Base-by-base conservation (phyloP, 805 yeast species). In the Yarrowia sp. region DNA sequence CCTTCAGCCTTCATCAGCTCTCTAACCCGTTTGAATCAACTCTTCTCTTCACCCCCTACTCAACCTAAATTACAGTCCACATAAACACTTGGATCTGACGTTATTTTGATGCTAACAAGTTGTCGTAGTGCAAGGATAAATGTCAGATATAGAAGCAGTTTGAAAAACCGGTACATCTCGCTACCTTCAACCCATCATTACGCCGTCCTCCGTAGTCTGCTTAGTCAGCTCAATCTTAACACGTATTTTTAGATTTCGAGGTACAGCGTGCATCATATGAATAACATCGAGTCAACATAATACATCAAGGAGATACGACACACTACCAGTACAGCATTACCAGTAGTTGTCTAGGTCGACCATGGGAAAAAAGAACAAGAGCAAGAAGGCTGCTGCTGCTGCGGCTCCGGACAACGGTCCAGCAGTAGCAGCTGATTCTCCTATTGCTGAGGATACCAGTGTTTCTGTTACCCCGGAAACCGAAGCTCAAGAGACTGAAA, bases 371-470 rank as follows among this genome's bases (percentile, higher is more conserved):
- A 39, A 71, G 68, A 46, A 70, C 67, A 66, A 53, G 36, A 47
- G 50, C 58, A 17, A 33, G 42, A 69, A 67, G 68, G 52, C 52
- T 10, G 38, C 36, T 36, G 38, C 39, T 24, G 38, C 44, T 12
- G 46, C 43, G 14, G 40, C 33, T 33, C 24, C 55, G 3, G 40
- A 12, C 9, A 12, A 6, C 20, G 24, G 9, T 6, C 10, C 47
- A 9, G 36, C 7, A 1, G 85, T 68, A 80, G 91, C 0, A 88
- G 89, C 73, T 78, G 76, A 2, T 90, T 89, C 71, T 78, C 90
- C 19, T 91, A 90, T 19, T 91, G 79, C 78, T 5, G 81, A 84
- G 15, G 66, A 33, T 46, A 34, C 52, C 39, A 1, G n/a, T 14
- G 39, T 8, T 49, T 12, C 60, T 15, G 44, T 15, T 17, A 15